Evolutionary conservation across 1,284 basidiomycete genomes (phyloP), one percentile per base, ranked within the genome.

Genomic region (Rhodotorula sp.): DNA sequence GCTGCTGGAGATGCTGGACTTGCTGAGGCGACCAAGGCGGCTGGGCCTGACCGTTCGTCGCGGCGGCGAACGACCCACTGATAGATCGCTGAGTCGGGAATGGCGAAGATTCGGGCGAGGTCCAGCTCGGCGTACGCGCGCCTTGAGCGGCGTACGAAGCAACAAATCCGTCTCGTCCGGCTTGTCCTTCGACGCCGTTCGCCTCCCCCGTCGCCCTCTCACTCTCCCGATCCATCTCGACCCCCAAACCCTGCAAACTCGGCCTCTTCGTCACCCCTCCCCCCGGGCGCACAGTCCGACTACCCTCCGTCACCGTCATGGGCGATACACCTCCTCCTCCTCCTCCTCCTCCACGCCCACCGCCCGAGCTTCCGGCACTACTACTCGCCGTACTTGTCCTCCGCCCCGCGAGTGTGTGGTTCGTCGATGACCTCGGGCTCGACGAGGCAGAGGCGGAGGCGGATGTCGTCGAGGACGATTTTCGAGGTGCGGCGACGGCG

Each of bases 221-320:
- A 13, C 27, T 58, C 10, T 62, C 56, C 17, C 47, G n/a, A 5
- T 64, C 59, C 24, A 71, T 22, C 17, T 71, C 65, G 13, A 71
- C 69, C 13, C 69, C 69, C n/a, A 71, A 55, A 2, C 69, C 69
- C 11, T 46, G 48, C 58, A 71, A 17, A 30, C 51, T n/a, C n/a
- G 36, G 22, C n/a, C 22, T 44, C n/a, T 22, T 56, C 54, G 34
- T 6, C 24, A 11, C 53, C 10, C 29, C 55, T 24, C 53, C 53
- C 17, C 6, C 27, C 53, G 34, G 11, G 30, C 8, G 34, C 32
- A 22, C 30, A 20, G 29, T 54, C 36, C 55, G 15, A 20, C n/a
- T 36, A 24, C 36, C 19, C 19, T 27, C 39, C 55, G 24, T 34
- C 24, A 13, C 27, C n/a, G 10, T 24, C 55, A 9, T 17, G 10